Evolutionary conservation across 73 alveolate species (phyloP).

Genomic region (Paramecium tetraurelia): DNA sequence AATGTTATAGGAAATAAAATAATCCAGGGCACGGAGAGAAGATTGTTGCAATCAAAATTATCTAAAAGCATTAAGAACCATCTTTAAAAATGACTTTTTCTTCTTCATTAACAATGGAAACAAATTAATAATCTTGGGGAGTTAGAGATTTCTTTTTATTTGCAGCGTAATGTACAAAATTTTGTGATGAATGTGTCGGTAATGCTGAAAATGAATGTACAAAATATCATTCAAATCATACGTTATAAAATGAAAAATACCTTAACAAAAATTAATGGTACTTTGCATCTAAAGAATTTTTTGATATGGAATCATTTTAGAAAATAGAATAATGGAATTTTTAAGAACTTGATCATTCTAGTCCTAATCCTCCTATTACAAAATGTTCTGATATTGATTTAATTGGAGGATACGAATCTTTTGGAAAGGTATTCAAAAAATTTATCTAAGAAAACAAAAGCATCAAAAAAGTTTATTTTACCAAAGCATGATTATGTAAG

Average conservation of each 20-base stretch:
- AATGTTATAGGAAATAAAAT: not conserved
- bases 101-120: not conserved
- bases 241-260: not conserved
- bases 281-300: not conserved
- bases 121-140: slow-evolving; percentile 21
- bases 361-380: slow-evolving; percentile 45
- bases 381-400: not conserved
- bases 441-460: not conserved
- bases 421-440: not conserved
- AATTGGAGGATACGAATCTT: not conserved
- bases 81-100: not conserved
- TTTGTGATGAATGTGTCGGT: slow-evolving; percentile 28
- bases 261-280: not conserved
- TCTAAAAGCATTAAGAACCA: not conserved
- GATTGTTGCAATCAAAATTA: not conserved
- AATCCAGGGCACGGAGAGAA: slow-evolving; percentile 28
- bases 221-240: not conserved
- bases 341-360: not conserved
- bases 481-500: not conserved
- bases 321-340: not conserved
- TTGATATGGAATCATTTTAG: not conserved
- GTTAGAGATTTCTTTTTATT: slow-evolving; percentile 46
- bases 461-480: not conserved
- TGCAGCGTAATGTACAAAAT: slow-evolving; percentile 31
- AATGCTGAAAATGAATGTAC: slow-evolving; percentile 30